A percentile compares a stretch with the other conserved stretches of the same genome.
Evolutionary conservation across 2,329 filamentous ascomycete species (phyloP).

Genomic region (Lecanicillium sp.): DNA sequence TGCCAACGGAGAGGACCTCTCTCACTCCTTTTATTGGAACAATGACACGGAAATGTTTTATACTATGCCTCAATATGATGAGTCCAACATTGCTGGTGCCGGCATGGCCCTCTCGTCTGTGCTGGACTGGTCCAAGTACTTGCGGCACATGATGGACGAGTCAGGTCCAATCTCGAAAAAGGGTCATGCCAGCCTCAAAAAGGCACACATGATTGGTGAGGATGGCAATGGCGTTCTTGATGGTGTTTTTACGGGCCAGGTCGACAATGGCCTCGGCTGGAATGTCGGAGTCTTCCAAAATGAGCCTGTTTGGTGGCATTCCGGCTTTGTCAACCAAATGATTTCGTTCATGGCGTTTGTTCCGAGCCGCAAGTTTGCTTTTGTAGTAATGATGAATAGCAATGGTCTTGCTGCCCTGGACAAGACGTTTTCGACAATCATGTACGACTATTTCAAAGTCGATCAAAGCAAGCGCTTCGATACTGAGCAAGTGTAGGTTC

Average conservation of each 20-base stretch:
- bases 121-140: conserved; percentile 27
- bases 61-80: conserved; percentile 17
- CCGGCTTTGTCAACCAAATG: conserved; percentile 15
- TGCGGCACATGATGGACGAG: conserved; percentile 23
- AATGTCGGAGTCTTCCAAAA: conserved; percentile 13
- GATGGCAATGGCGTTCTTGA: conserved; percentile 3
- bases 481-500: conserved; percentile 10
- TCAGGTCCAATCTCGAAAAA: conserved; percentile 17
- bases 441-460: conserved; percentile 16
- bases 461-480: conserved; percentile 8
- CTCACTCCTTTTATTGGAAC: conserved; percentile 30
- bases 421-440: conserved; percentile 13
- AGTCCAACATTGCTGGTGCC: conserved; percentile 27
- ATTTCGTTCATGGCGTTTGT: conserved; percentile 19
- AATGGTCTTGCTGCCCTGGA: conserved; percentile 10
- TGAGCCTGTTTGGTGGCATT: conserved; percentile 17
- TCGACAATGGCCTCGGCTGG: conserved; percentile 18
- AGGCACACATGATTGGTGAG: conserved; percentile 13
- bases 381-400: conserved; percentile 17
- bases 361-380: conserved; percentile 15
- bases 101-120: conserved; percentile 33
- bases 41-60: conserved; percentile 19
- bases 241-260: conserved; percentile 12
- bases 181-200: conserved; percentile 16
- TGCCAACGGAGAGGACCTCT: conserved; percentile 17